These are phyloP conservation scores for Drechslera avenae DNA, from an alignment of 2,329 filamentous ascomycete species.

Conservation along the genomic window DNA sequence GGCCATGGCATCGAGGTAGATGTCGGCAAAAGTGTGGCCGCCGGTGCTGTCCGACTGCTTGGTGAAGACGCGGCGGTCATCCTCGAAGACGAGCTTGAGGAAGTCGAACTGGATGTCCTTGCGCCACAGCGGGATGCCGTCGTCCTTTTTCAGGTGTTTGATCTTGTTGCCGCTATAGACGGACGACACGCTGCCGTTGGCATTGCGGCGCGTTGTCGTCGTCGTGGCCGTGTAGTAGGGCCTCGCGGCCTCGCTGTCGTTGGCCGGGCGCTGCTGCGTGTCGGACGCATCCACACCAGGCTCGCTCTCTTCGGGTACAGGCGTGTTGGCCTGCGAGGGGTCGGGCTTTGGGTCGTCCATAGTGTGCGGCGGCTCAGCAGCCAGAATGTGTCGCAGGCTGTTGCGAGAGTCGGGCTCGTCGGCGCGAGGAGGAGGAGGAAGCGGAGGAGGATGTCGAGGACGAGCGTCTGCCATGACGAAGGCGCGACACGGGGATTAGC, in stretches of 20 bases:
- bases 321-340: conserved; percentile 37
- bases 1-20: conserved; percentile 99
- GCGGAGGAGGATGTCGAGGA: conserved; percentile 25
- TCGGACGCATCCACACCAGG: conserved; percentile 35
- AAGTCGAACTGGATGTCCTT: conserved; percentile 90
- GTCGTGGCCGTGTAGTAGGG: conserved; percentile 56
- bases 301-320: conserved; percentile 42
- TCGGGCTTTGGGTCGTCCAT: conserved; percentile 44
- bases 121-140: conserved; percentile 84
- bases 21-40: conserved; percentile 80
- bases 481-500: conserved; percentile 3
- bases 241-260: conserved; percentile 32
- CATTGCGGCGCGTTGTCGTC: conserved; percentile 63
- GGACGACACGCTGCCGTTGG: conserved; percentile 68
- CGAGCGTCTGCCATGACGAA: conserved; percentile 10
- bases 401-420: conserved; percentile 47
- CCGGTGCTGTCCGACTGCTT: conserved; percentile 85
- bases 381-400: conserved; percentile 49
- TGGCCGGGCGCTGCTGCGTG: conserved; percentile 31
- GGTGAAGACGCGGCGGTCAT: conserved; percentile 79
- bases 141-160: conserved; percentile 83
- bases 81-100: conserved; percentile 77
- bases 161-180: conserved; percentile 78
- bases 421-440: conserved; percentile 30
- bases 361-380: conserved; percentile 36